These are phyloP conservation scores for Rhodotorula graminis DNA, from an alignment of 768 basidiomycete species.

Conservation along the genomic window DNA sequence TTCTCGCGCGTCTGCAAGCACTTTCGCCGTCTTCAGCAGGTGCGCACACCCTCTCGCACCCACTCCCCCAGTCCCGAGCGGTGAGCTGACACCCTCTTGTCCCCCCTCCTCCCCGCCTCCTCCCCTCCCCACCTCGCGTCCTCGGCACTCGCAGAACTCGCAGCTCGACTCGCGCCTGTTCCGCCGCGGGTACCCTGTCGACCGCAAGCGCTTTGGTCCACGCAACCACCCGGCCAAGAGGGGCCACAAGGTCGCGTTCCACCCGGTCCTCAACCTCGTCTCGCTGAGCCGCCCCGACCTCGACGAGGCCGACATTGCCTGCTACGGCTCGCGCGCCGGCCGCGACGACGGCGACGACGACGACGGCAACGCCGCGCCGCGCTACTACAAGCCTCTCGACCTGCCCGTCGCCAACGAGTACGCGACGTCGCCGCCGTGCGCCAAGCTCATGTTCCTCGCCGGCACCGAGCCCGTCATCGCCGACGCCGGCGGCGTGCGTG, in stretches of 20 bases:
- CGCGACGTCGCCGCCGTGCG: conserved; percentile 1
- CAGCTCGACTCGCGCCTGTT: neutral
- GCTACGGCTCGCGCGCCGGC: no score
- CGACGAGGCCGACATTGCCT: neutral
- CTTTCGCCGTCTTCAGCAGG: conserved; percentile 3
- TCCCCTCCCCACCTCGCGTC: no score
- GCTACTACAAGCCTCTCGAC: neutral
- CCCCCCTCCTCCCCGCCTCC: neutral
- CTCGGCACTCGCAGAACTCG: neutral
- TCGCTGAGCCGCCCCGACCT: neutral
- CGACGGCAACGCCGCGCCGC: neutral
- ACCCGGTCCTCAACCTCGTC: conserved; percentile 1
- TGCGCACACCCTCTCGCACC: neutral
- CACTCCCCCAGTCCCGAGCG: no score
- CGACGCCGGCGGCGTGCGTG: neutral
- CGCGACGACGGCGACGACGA: neutral
- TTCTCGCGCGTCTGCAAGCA: conserved; percentile 9
- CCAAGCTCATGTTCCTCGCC: neutral
- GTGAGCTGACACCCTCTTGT: neutral
- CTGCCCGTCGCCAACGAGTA: conserved; percentile 4
- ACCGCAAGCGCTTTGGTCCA: neutral
- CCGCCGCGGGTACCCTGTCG: neutral
- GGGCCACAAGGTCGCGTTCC: neutral
- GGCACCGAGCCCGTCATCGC: neutral
- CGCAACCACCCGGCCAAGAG: neutral